Percentiles rank a stretch among this genome's conserved stretches.
phyloP scores from a whole-genome alignment of 73 alveolate genomes.

The Paramecium bursaria region DNA sequence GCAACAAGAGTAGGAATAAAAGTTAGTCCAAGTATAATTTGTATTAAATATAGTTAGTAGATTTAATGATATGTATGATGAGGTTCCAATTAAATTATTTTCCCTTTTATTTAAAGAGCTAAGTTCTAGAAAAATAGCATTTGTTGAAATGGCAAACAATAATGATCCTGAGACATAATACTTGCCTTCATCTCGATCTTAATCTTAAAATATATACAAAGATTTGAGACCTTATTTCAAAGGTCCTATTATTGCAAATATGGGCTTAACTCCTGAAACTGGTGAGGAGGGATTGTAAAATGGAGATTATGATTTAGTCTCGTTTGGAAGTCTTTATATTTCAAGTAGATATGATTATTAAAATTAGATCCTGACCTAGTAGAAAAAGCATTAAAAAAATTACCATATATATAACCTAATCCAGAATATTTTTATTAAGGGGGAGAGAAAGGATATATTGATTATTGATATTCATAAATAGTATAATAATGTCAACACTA shows the following conservation, averaged over 20 bases:
- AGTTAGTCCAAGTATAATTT: too few species aligned
- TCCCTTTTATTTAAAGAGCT: not conserved
- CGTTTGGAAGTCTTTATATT: not conserved
- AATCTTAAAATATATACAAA: too few species aligned
- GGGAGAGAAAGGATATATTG: constrained; percentile 58
- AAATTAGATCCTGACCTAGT: constrained; percentile 66
- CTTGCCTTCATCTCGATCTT: not conserved
- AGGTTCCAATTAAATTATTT: not conserved
- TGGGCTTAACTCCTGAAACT: not conserved
- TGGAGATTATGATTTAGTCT: not conserved
- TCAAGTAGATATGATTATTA: too few species aligned
- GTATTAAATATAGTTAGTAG: too few species aligned
- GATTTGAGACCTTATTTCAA: not conserved
- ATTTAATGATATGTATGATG: not conserved
- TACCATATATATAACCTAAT: not conserved
- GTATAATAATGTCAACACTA: too few species aligned
- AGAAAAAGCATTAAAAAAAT: constrained; percentile 7
- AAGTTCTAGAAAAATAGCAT: not conserved
- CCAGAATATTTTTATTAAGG: constrained; percentile 55
- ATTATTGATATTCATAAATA: too few species aligned
- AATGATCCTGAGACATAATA: not conserved
- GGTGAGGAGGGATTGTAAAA: not conserved
- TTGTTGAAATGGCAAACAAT: not conserved
- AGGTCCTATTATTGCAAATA: not conserved
- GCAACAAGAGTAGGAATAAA: not conserved